These are phyloP conservation scores for Pelargonium nanum DNA, from an alignment of 345 rosid species.

Conservation along the genomic window DNA sequence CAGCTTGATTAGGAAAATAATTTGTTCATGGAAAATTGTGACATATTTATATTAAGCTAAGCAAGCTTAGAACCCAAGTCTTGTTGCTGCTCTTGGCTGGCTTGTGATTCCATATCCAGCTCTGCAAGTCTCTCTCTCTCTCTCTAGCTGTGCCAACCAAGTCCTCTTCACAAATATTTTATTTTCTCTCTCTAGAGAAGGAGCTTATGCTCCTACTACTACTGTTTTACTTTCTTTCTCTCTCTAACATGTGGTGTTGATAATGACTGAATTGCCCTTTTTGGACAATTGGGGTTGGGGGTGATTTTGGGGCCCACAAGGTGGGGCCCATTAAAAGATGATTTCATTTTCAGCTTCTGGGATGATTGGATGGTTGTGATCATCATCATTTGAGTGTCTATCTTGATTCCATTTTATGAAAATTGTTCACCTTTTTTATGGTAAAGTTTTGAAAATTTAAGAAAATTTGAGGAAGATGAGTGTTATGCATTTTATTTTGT, in stretches of 20 bases:
- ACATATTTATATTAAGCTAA: background rate
- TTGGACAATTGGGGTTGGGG: no score
- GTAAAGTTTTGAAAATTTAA: no score
- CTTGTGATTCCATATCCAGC: conserved; percentile 11
- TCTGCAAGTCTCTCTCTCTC: conserved; percentile 13
- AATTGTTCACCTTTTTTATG: background rate
- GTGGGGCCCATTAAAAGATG: conserved; percentile 3
- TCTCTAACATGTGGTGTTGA: background rate
- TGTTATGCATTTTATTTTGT: no score
- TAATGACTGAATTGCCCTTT: conserved; percentile 4
- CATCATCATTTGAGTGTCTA: background rate
- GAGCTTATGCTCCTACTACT: background rate
- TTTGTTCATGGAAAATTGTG: conserved; percentile 1
- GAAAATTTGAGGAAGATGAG: no score
- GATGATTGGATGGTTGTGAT: no score
- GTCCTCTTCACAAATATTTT: background rate
- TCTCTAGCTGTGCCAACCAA: background rate
- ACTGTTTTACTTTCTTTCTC: background rate
- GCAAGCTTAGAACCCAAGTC: conserved; percentile 5
- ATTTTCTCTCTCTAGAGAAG: background rate
- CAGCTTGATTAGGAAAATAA: background rate
- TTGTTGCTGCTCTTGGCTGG: conserved; percentile 8
- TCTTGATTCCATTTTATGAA: background rate
- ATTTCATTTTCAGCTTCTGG: background rate
- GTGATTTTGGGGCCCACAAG: background rate